Conservation (phyloP, 2,329 filamentous ascomycete species). For the Rutstroemia sp. region DNA sequence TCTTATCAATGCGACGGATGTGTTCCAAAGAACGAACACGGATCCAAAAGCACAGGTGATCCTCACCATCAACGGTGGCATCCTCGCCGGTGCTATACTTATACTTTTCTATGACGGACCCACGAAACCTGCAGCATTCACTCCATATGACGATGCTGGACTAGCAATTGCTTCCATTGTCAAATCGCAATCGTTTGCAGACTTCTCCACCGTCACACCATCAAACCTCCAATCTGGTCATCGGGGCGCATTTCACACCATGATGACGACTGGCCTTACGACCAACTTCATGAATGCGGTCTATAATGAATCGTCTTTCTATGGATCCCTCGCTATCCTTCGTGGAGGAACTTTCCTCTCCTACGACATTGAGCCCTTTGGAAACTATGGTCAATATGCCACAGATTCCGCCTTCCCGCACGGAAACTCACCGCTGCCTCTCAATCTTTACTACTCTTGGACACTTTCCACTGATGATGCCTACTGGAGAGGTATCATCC, state of each 20-base stretch:
- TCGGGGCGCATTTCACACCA: slow-evolving; percentile 25
- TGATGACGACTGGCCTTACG: slow-evolving; percentile 25
- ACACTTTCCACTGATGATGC: slow-evolving; percentile 18
- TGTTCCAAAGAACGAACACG: slow-evolving; percentile 20
- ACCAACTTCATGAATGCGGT: slow-evolving; percentile 22
- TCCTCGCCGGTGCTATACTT: slow-evolving; percentile 9
- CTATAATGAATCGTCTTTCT: slow-evolving; percentile 9
- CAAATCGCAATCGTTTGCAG: not conserved
- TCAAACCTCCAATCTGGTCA: slow-evolving; percentile 14
- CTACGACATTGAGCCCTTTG: slow-evolving; percentile 29
- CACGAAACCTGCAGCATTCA: slow-evolving; percentile 18
- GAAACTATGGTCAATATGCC: slow-evolving; percentile 25
- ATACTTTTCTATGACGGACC: slow-evolving; percentile 29
- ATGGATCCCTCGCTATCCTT: slow-evolving; percentile 13
- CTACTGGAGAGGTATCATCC: slow-evolving; percentile 24
- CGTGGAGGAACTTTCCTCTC: slow-evolving; percentile 20
- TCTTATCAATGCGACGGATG: slow-evolving; percentile 24
- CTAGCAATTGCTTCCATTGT: not conserved
- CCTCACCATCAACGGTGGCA: slow-evolving; percentile 20
- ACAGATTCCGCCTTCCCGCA: slow-evolving; percentile 30
- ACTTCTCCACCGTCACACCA: slow-evolving; percentile 17
- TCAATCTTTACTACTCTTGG: slow-evolving; percentile 29
- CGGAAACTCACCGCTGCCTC: slow-evolving; percentile 19
- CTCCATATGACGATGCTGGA: slow-evolving; percentile 15
- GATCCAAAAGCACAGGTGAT: slow-evolving; percentile 28